Evolutionary conservation across 1,139 yeast genomes (phyloP).

Genomic region (Pichia sp.): DNA sequence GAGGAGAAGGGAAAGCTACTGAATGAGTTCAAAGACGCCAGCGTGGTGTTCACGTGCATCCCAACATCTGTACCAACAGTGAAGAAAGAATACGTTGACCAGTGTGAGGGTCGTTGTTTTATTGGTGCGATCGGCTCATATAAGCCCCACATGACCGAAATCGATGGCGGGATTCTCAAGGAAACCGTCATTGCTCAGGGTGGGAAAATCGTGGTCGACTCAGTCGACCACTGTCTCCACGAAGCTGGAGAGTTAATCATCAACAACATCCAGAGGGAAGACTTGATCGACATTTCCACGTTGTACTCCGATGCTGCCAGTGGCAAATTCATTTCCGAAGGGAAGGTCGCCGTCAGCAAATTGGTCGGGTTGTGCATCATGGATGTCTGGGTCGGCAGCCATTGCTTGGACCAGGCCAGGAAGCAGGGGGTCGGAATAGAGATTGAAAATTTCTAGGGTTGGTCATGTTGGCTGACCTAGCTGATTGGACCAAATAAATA

Average conservation of each 20-base stretch:
- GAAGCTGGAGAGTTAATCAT: constrained; percentile 67
- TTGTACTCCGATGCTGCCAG: constrained; percentile 24
- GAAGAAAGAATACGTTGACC: constrained; percentile 35
- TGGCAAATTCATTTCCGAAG: constrained; percentile 15
- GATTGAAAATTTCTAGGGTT: constrained; percentile 27
- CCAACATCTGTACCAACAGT: constrained; percentile 53
- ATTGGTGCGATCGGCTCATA: constrained; percentile 64
- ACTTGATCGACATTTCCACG: constrained; percentile 45
- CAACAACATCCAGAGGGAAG: constrained; percentile 35
- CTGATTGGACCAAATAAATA: too few species aligned
- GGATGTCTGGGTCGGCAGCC: constrained; percentile 49
- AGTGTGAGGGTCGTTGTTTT: constrained; percentile 37
- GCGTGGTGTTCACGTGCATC: constrained; percentile 54
- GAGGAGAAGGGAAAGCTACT: constrained; percentile 22
- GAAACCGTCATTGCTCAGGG: constrained; percentile 28
- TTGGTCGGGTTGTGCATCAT: constrained; percentile 59
- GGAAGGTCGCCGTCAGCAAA: constrained; percentile 43
- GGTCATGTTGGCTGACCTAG: too few species aligned
- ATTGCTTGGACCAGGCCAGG: constrained; percentile 29
- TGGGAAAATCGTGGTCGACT: constrained; percentile 54
- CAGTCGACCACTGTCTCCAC: constrained; percentile 48
- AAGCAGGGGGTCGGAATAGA: constrained; percentile 28
- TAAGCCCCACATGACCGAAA: constrained; percentile 65
- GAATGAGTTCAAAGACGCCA: constrained; percentile 31
- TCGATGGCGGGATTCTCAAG: constrained; percentile 44